Evolutionary conservation across 73 alveolate species (phyloP), one percentile per base, ranked within the genome.

Genomic region (Uronychia setigera): DNA sequence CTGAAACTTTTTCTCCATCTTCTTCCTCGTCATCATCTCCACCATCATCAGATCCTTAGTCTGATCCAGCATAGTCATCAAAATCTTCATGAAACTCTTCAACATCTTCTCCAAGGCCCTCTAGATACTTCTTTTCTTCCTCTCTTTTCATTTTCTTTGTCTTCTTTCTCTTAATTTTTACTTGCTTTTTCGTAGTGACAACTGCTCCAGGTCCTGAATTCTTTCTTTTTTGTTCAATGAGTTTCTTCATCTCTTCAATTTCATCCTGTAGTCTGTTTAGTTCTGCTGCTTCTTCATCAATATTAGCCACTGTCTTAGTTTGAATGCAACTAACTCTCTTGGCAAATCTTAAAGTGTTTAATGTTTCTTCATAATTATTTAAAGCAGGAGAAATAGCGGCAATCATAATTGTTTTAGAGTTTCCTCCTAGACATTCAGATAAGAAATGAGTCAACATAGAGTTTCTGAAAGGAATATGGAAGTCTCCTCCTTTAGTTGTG

Each of bases 241-340:
- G 67, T 14, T 30, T 25, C 27, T 76, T 76, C 5, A 76, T 5
- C 30, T 76, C 32, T 5, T 25, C 35, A 9, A 76, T 76, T 27
- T 76, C 59, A 28, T 26, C 81, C 59, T 76, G 59, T 5, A 76
- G 59, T 27, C 30, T 76, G 59, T 76, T 76, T 30, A 76, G 9
- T 27, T 76, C 81, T 28, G 81, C 60, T 0, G 67, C 31, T 33
- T 82, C 89, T 33, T 82, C 89, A 34, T 94, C 98, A 78, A 94
- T 96, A 76, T 95, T 93, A 32, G 95, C 90, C 14, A 81, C 92
- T 19, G 98, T 96, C 31, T 85, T 88, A 19, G 90, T 92, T 80
- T 86, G 83, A 31, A 95, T 94, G n/a, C 83, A 77, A 59, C 93
- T 91, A 0, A 98, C 99, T 78, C 99, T 95, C 60, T 97, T 89